Base-by-base conservation (phyloP, 202 grass and related monocot species). In the Eragrostis tef region DNA sequence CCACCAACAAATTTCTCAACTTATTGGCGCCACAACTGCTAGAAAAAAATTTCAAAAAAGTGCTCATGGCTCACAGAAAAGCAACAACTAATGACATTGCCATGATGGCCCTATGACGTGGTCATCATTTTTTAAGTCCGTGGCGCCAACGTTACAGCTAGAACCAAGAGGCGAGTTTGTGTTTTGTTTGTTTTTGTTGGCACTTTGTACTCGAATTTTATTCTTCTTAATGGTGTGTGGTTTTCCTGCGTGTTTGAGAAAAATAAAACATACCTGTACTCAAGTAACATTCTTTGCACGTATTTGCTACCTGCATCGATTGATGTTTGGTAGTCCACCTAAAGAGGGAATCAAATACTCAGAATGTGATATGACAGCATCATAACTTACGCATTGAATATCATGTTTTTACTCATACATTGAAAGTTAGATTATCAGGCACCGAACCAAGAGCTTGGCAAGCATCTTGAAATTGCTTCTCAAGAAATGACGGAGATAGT, bases 401-500 rank as follows among this genome's bases (percentile, higher is more conserved):
- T 31, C 15, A 74, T 44, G 48, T 73, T 60, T 80, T 76, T 16
- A 8, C 22, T 22, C 71, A 69, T 90, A 94, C 92, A 80, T 87
- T 79, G 67, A 89, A 94, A 72, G 73, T 80, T 51, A 83, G 63
- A 89, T 82, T 89, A 64, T 88, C 92, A 79, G 78, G 84, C 25
- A 86, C 79, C 54, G 81, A 72, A 49, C 83, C 89, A 31, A 84
- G 58, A 74, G 88, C 67, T 57, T 91, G 90, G 77, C 84, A 94
- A 88, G 88, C 92, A 87, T 98, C 95, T 73, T 80, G 88, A 77
- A 94, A 94, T 85, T 91, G 92, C 77, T 93, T 98, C 83, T 98
- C 95, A 75, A 98, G 88, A 91, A 93, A 86, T 68, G 88, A 24
- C 20, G 88, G 71, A 21, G 92, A 94, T 71, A 98, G 51, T 81